These are phyloP conservation scores for Buxus sempervirens DNA, from an alignment of 164 flowering plant genomes.

Conservation along the genomic window DNA sequence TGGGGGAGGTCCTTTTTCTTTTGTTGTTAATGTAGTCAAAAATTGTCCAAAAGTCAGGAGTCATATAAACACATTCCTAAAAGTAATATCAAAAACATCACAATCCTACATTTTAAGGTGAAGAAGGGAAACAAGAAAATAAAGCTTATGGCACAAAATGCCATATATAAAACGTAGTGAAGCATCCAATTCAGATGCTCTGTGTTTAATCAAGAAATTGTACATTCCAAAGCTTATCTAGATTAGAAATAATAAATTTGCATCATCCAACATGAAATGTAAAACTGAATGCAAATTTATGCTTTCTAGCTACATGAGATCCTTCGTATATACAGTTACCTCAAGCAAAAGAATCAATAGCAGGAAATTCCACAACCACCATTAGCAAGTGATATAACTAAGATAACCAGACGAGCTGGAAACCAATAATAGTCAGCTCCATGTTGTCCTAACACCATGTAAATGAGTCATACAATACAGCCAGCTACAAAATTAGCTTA, in stretches of 20 bases:
- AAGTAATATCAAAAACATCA: too few relatives aligned
- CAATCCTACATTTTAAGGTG: too few relatives aligned
- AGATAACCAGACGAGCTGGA: not conserved
- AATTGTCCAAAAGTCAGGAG: too few relatives aligned
- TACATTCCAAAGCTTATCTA: not conserved
- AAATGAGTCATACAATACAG: not conserved
- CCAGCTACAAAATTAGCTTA: not conserved
- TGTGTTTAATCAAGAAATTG: too few relatives aligned
- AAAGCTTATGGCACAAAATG: not conserved
- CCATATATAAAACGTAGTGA: not conserved
- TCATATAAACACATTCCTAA: too few relatives aligned
- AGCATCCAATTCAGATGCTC: not conserved
- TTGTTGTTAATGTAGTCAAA: too few relatives aligned
- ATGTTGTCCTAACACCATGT: not conserved
- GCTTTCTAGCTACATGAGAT: too few relatives aligned
- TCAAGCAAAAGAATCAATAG: too few relatives aligned
- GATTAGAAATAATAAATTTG: not conserved
- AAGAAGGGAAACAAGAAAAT: too few relatives aligned
- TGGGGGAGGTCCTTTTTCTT: too few relatives aligned
- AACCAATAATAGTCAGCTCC: not conserved
- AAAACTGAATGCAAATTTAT: not conserved
- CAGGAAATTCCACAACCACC: too few relatives aligned
- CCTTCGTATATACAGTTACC: too few relatives aligned
- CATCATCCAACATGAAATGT: not conserved
- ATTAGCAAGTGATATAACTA: not conserved